These are phyloP conservation scores for Colletotrichum endophyticum DNA, from an alignment of 2,329 filamentous ascomycete species.

Conservation along the genomic window DNA sequence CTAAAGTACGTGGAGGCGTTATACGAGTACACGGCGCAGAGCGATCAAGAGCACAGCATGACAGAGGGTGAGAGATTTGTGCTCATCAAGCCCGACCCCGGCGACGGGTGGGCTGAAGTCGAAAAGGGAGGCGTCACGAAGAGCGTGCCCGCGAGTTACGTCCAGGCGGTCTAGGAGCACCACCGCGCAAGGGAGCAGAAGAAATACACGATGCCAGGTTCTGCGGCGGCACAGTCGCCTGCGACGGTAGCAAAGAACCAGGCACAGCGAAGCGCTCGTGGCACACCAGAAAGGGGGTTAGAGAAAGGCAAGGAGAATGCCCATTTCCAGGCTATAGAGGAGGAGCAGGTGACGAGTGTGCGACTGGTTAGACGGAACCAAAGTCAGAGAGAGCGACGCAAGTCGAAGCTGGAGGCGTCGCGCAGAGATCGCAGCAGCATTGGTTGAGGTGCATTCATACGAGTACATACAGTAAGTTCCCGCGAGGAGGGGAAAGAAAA, in stretches of 20 bases:
- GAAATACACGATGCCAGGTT: not conserved
- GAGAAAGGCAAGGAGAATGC: not conserved
- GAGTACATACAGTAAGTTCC: not conserved
- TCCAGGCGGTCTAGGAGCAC: conserved; percentile 70
- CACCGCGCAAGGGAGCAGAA: not conserved
- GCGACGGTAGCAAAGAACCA: not conserved
- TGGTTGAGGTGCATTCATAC: conserved; percentile 14
- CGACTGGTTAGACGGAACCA: conserved; percentile 18
- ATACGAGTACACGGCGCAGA: conserved; percentile 89
- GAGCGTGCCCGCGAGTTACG: conserved; percentile 93
- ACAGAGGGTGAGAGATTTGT: conserved; percentile 90
- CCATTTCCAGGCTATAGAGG: not conserved
- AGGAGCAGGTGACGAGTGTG: conserved; percentile 16
- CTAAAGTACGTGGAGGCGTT: conserved; percentile 90
- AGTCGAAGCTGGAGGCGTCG: not conserved
- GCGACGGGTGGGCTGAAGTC: conserved; percentile 97
- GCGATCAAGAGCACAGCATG: conserved; percentile 90
- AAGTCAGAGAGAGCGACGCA: conserved; percentile 17
- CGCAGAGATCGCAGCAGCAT: conserved; percentile 2
- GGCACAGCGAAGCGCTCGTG: not conserved
- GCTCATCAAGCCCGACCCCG: conserved; percentile 82
- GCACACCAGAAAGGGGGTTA: not conserved
- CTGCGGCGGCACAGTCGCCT: not conserved
- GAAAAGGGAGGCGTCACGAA: conserved; percentile 86
- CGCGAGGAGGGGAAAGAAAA: not conserved